A percentile compares a stretch with the other conserved stretches of the same genome.
phyloP scores from a whole-genome alignment of 805 yeast genomes.

The Wickerhamiella musiphila region DNA sequence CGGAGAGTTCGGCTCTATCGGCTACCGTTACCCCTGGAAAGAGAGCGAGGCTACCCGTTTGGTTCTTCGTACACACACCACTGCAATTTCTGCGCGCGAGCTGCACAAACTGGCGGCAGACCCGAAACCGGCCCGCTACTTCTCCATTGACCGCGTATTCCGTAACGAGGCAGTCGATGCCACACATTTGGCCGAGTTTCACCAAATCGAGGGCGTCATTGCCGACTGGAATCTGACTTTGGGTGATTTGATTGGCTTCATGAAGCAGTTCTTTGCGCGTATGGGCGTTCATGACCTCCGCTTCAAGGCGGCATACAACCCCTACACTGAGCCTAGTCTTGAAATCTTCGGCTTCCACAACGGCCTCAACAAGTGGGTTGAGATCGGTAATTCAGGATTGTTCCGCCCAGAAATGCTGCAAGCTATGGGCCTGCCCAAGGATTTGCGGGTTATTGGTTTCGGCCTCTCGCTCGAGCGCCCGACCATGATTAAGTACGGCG shows the following conservation, averaged over 20 bases:
- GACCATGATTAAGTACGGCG: constrained; percentile 96
- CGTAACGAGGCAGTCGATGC: constrained; percentile 99
- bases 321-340: constrained; percentile 97
- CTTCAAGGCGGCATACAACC: constrained; percentile 97
- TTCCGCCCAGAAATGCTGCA: constrained; percentile 99
- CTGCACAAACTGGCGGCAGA: constrained; percentile 59
- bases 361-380: constrained; percentile 94
- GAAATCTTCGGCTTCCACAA: constrained; percentile 95
- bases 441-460: constrained; percentile 90
- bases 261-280: constrained; percentile 90
- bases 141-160: constrained; percentile 95
- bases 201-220: constrained; percentile 97
- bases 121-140: constrained; percentile 79
- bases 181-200: constrained; percentile 97
- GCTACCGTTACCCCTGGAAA: constrained; percentile 97
- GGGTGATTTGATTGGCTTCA: constrained; percentile 94
- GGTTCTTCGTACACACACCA: constrained; percentile 94
- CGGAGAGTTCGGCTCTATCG: constrained; percentile 87
- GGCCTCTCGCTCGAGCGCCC: constrained; percentile 96
- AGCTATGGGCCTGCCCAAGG: constrained; percentile 93
- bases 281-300: constrained; percentile 95
- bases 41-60: constrained; percentile 76
- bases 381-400: constrained; percentile 98
- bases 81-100: constrained; percentile 83
- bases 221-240: constrained; percentile 90